Conservation (phyloP, 768 basidiomycete genomes). For the Trametes elegans region DNA sequence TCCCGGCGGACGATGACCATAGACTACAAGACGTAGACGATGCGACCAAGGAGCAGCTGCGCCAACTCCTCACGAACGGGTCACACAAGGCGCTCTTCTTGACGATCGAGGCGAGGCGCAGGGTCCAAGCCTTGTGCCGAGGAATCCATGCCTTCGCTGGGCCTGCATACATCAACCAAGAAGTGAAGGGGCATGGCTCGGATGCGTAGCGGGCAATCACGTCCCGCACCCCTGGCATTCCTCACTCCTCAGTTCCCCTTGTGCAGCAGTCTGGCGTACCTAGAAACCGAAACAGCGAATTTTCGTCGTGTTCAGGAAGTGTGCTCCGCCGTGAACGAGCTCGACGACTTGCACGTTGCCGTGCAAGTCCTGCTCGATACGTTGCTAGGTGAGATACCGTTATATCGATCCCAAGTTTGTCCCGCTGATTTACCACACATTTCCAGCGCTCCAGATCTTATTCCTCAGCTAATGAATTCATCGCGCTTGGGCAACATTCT, state of each 20-base stretch:
- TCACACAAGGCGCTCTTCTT: constrained; percentile 2
- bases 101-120: constrained; percentile 1
- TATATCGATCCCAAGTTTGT: not conserved
- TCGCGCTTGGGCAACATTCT: constrained; percentile 1
- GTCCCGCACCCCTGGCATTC: not conserved
- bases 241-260: not conserved
- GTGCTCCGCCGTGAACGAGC: constrained; percentile 2
- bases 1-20: not conserved
- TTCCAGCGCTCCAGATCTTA: not conserved
- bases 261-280: not conserved
- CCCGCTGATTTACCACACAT: not conserved
- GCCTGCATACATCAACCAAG: not conserved
- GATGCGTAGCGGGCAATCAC: not conserved
- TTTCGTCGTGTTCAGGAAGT: constrained; percentile 5
- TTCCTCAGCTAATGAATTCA: not conserved
- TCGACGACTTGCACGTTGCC: not conserved
- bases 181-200: not conserved
- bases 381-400: not conserved
- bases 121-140: not conserved
- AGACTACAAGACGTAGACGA: not conserved
- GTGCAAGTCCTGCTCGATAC: not conserved
- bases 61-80: not conserved
- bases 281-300: constrained; percentile 3
- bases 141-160: not conserved
- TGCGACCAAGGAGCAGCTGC: not conserved